phyloP scores from a whole-genome alignment of 2,329 filamentous ascomycete species.

The Xylaria sp. region DNA sequence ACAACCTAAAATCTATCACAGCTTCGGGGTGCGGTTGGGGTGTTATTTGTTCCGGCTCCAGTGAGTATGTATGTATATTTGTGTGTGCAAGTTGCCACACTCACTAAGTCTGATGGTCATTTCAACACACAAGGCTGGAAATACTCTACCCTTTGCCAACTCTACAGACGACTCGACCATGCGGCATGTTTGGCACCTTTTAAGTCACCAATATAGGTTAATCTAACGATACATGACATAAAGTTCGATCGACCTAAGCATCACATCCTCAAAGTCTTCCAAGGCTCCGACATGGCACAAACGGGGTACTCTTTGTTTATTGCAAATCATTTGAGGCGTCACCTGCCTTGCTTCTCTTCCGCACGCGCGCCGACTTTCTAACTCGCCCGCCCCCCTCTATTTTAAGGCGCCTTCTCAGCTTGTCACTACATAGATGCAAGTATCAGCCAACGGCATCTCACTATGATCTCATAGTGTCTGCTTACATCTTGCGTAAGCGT shows the following conservation, averaged over 20 bases:
- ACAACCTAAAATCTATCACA: not conserved
- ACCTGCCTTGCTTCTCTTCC: slow-evolving; percentile 29
- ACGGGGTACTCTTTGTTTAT: not conserved
- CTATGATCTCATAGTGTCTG: not conserved
- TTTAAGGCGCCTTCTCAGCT: slow-evolving; percentile 39
- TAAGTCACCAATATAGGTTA: too few relatives aligned
- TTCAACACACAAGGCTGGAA: too few relatives aligned
- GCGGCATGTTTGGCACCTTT: not conserved
- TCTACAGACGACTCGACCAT: not conserved
- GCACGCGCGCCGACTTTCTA: slow-evolving; percentile 26
- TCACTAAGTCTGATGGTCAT: too few relatives aligned
- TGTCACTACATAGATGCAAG: slow-evolving; percentile 30
- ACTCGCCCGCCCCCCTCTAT: slow-evolving; percentile 37
- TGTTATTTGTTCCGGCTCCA: too few relatives aligned
- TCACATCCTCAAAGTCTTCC: not conserved
- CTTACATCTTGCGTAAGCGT: slow-evolving; percentile 31
- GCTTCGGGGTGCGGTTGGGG: too few relatives aligned
- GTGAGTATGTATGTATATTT: not conserved
- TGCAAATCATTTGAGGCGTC: slow-evolving; percentile 14
- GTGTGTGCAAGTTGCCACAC: too few relatives aligned
- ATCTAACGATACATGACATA: not conserved
- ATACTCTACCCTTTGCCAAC: not conserved
- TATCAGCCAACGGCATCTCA: slow-evolving; percentile 14
- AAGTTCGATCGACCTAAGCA: not conserved
- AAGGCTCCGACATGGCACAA: not conserved